Conservation (phyloP, 2,329 filamentous ascomycete species). For the Pseudogymnoascus sp. region DNA sequence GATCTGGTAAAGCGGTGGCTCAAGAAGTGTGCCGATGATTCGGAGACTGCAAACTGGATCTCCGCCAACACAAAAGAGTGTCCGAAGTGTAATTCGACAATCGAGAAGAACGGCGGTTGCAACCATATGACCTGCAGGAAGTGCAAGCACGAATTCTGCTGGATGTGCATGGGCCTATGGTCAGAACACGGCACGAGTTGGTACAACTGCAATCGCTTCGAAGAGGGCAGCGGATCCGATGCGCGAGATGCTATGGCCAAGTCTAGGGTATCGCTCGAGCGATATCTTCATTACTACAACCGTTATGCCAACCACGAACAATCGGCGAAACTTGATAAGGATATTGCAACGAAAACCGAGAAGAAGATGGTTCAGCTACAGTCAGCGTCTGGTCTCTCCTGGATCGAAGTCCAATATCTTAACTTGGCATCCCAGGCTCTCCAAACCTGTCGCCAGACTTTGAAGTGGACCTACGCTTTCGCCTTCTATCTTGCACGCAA, state of each 20-base stretch:
- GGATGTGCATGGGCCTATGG: conserved; percentile 99
- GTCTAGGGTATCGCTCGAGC: conserved; percentile 81
- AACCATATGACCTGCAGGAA: conserved; percentile 98
- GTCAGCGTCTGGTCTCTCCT: conserved; percentile 88
- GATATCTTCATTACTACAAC: conserved; percentile 99
- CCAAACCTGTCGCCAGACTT: conserved; percentile 92
- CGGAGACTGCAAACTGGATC: conserved; percentile 98
- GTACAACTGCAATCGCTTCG: conserved; percentile 98
- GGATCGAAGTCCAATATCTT: conserved; percentile 98
- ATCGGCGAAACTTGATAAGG: conserved; percentile 91
- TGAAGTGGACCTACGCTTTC: conserved; percentile 99
- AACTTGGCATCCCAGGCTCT: conserved; percentile 88
- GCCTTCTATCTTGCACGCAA: conserved; percentile 95
- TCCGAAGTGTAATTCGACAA: conserved; percentile 90
- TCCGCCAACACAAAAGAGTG: conserved; percentile 98
- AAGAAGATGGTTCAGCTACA: conserved; percentile 98
- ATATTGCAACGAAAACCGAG: conserved; percentile 92
- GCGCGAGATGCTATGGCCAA: conserved; percentile 88
- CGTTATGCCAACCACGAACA: conserved; percentile 98
- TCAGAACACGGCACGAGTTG: conserved; percentile 97
- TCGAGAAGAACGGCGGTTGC: conserved; percentile 97
- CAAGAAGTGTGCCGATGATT: conserved; percentile 97
- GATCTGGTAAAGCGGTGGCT: conserved; percentile 88
- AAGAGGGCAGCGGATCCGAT: conserved; percentile 89
- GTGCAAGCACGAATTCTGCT: conserved; percentile 95